Evolutionary conservation across 495 filamentous ascomycete species (phyloP), one percentile per base, ranked within the genome.

Genomic region (Platismatia glauca): DNA sequence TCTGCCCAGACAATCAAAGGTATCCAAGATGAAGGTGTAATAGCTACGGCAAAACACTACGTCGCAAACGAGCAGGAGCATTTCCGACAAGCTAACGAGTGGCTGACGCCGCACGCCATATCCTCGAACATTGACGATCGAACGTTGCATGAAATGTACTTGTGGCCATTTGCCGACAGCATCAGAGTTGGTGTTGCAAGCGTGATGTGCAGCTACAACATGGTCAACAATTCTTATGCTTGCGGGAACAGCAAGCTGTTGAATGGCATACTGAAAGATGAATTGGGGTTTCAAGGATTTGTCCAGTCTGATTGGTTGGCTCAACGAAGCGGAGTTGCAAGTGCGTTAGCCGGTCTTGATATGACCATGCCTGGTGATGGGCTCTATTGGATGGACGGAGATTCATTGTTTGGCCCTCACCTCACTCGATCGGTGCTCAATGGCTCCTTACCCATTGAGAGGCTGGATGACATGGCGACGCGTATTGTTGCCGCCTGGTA

Each of bases 321-420:
- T 8, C 91, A 96, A 71, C 81, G 89, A 37, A 86, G 85, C 31
- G 91, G 92, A 31, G 88, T 96, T 0, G 82, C 81, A 20, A 88
- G 84, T 64, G 88, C 92, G 5, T 73, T 96, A 27, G 86, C 90
- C 27, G 93, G 93, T 1, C 76, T 97, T 16, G 93, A 97, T 72
- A 91, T 96, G 90, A 89, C 82, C 16, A 97, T 97, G 93, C 94
- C 94, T 4, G 93, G 93, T 13, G 92, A 97, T 73, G 92, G 93
- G 2, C 71, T 89, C 13, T 66, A 66, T 18, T 96, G 89, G 90
- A 79, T 79, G 27, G 79, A 92, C 66, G 92, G 90, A 11, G 73
- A 88, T 24, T 86, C 88, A 0, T 79, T 96, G 0, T 96, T 89
- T 87, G 93, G 94, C 2, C 74, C 81, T 16, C 78, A 89, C 53